A percentile compares a stretch with the other conserved stretches of the same genome.
phyloP scores from a whole-genome alignment of 345 rosid genomes.

The Arabis hirsuta region DNA sequence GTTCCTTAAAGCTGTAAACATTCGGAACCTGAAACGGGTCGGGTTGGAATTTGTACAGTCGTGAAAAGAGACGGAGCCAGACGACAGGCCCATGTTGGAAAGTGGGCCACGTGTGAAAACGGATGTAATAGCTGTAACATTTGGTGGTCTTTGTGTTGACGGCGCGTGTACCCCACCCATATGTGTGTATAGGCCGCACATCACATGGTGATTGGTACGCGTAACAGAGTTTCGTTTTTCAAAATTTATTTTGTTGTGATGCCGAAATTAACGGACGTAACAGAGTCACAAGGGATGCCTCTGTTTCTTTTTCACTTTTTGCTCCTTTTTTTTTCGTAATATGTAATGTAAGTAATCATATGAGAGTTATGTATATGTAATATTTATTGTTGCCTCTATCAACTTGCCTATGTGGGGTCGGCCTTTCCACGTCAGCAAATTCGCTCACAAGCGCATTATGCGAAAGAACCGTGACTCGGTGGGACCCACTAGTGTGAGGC shows the following conservation, averaged over 20 bases:
- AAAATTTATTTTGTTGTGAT: neutral
- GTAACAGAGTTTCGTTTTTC: neutral
- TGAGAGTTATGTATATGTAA: neutral
- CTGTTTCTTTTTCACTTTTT: slow-evolving; percentile 28
- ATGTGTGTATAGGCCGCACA: neutral
- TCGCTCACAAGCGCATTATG: neutral
- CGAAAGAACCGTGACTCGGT: slow-evolving; percentile 26
- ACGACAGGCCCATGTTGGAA: slow-evolving; percentile 13
- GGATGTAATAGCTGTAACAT: slow-evolving; percentile 5
- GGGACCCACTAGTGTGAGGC: neutral
- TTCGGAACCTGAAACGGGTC: neutral
- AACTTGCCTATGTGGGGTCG: slow-evolving; percentile 33
- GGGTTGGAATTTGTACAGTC: too few species aligned
- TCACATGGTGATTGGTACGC: slow-evolving; percentile 28
- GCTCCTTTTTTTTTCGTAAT: too few species aligned
- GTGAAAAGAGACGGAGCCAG: neutral
- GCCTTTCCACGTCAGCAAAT: neutral
- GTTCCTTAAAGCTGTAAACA: slow-evolving; percentile 16
- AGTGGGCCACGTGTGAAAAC: neutral
- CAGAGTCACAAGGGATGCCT: slow-evolving; percentile 33
- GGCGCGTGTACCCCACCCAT: slow-evolving; percentile 28
- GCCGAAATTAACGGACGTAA: slow-evolving; percentile 35
- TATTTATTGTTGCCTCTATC: slow-evolving; percentile 29
- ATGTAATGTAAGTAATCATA: slow-evolving; percentile 7
- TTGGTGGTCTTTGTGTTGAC: slow-evolving; percentile 1